Evolutionary conservation across 1,139 yeast species (phyloP), one percentile per base, ranked within the genome.

Genomic region (Suhomyces bolitotheri): DNA sequence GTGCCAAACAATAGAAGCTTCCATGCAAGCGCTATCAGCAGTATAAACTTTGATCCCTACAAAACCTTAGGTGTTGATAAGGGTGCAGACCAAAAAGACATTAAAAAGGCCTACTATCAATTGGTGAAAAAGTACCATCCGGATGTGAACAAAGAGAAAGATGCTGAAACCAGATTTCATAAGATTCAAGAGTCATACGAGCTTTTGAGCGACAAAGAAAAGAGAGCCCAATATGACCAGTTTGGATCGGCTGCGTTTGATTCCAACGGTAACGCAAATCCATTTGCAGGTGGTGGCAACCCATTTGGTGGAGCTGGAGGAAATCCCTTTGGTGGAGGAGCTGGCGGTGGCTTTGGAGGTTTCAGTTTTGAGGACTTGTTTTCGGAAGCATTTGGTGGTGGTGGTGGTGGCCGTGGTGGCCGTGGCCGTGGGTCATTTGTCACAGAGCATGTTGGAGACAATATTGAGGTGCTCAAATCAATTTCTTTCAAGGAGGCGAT

Each of bases 71-170:
- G 97, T 5, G 87, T 92, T 23, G 78, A 76, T 25, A 77, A 76
- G 45, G 58, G 59, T 35, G 94, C 98, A 0, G 75, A 82, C 15
- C 70, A 82, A n/a, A 75, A 85, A 22, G 95, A 89, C 22, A 90
- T 92, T 62, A 92, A 92, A 61, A 89, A 88, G 63, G 95, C 96
- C 5, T 92, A 92, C 65, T 89, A 89, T 58, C 85, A 88, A 53
- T 69, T 92, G 45, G 98, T 97, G 15, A 94, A 94, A 60, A 80
- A 92, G 60, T 87, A 71, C 61, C 99, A 92, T 62, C 99, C 99
- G 1, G 99, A 92, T 66, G 87, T 92, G 34, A 92, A 92, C 62
- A 92, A 92, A 61, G 96, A 86, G 47, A 76, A 79, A 25, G 94
- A 78, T 20, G 95, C 97, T 0, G 96, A 90, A 50, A 78, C 80